Evolutionary conservation across 2,329 filamentous ascomycete species (phyloP).

Genomic region (Cryphonectria naterciae): DNA sequence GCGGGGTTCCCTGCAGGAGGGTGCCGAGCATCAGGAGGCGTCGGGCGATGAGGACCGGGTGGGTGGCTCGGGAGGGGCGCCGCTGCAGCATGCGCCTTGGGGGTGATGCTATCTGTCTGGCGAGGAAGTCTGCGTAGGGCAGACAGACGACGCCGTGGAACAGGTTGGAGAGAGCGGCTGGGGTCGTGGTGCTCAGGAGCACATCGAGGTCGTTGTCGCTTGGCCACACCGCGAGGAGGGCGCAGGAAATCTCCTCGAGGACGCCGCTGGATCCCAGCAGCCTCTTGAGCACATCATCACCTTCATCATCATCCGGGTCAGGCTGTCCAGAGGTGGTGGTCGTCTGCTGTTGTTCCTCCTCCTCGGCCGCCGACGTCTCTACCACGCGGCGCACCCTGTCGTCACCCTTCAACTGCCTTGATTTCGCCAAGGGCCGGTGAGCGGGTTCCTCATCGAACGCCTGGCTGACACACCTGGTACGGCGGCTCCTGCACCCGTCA

Average conservation of each 20-base stretch:
- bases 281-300: conserved; percentile 26
- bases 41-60: conserved; percentile 42
- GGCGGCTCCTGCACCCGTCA: conserved; percentile 46
- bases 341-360: background rate
- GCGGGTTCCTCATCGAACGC: conserved; percentile 44
- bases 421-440: conserved; percentile 21
- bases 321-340: background rate
- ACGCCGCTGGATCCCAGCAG: conserved; percentile 3
- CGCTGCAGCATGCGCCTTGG: conserved; percentile 40
- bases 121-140: conserved; percentile 35
- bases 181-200: conserved; percentile 37
- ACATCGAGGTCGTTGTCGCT: conserved; percentile 41
- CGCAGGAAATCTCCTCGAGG: conserved; percentile 10
- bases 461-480: conserved; percentile 50
- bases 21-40: conserved; percentile 39
- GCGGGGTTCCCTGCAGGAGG: conserved; percentile 37
- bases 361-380: conserved; percentile 35
- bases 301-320: conserved; percentile 28
- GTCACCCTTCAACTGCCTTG: conserved; percentile 28
- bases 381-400: conserved; percentile 44
- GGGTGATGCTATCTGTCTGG: conserved; percentile 30
- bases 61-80: conserved; percentile 35
- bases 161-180: conserved; percentile 37
- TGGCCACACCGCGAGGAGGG: conserved; percentile 45
- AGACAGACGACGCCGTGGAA: conserved; percentile 44